Evolutionary conservation across 306 rosid genomes (phyloP).

Genomic region (Canavalia gladiata): DNA sequence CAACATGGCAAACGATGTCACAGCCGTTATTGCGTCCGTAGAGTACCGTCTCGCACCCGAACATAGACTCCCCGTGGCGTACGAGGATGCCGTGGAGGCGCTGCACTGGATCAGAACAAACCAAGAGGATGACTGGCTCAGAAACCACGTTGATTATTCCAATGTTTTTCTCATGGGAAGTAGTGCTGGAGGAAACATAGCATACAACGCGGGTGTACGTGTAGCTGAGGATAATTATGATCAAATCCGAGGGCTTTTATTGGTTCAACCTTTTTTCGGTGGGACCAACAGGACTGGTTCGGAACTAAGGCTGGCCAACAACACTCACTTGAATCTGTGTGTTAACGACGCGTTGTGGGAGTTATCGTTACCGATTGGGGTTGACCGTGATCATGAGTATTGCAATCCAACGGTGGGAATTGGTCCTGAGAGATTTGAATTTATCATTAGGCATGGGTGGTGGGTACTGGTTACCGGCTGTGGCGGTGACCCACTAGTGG

Average conservation of each 20-base stretch:
- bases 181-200: conserved; percentile 66
- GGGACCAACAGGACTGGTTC: conserved; percentile 56
- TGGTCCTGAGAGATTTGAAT: conserved; percentile 10
- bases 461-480: conserved; percentile 52
- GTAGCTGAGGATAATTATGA: not conserved
- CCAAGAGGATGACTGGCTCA: conserved; percentile 54
- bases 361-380: conserved; percentile 58
- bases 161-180: conserved; percentile 58
- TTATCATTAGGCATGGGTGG: conserved; percentile 50
- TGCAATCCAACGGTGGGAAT: conserved; percentile 55
- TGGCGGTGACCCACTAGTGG: conserved; percentile 65
- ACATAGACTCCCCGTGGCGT: conserved; percentile 65
- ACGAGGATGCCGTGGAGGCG: conserved; percentile 67
- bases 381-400: conserved; percentile 63
- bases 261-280: conserved; percentile 64
- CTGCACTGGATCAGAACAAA: conserved; percentile 60
- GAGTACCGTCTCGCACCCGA: conserved; percentile 69
- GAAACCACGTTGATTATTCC: conserved; percentile 49
- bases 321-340: conserved; percentile 33
- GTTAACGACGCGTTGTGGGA: conserved; percentile 57
- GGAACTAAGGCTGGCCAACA: conserved; percentile 50
- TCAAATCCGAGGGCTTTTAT: conserved; percentile 60
- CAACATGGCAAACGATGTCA: conserved; percentile 55
- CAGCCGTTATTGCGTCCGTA: conserved; percentile 50
- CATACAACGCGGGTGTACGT: conserved; percentile 62